These are phyloP conservation scores for Diutina mesorugosa DNA, from an alignment of 1,139 yeast genomes.

Conservation along the genomic window DNA sequence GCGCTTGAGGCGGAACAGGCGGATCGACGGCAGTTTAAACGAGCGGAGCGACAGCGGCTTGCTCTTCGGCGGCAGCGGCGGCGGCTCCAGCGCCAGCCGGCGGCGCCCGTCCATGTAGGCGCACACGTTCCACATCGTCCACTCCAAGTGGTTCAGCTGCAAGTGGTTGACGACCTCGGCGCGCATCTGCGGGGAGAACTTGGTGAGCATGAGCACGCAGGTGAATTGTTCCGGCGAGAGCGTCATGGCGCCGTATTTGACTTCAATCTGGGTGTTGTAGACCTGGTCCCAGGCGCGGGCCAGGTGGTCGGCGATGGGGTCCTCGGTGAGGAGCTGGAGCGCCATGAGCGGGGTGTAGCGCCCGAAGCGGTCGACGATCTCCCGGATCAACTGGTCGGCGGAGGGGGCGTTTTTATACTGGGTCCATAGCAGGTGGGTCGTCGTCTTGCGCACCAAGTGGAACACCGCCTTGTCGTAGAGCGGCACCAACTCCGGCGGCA, in stretches of 20 bases:
- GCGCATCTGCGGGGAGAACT: not conserved
- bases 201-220: not conserved
- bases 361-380: not conserved
- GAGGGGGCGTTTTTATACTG: not conserved
- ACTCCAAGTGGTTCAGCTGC: not conserved
- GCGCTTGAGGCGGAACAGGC: not conserved
- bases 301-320: not conserved
- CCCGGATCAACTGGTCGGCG: not conserved
- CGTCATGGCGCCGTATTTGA: not conserved
- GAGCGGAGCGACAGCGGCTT: not conserved
- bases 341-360: conserved; percentile 1
- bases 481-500: not conserved
- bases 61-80: not conserved
- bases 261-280: not conserved
- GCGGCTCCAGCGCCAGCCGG: not conserved
- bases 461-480: not conserved
- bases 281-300: not conserved
- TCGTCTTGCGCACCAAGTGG: not conserved
- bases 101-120: not conserved
- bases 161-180: not conserved
- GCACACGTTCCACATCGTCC: conserved; percentile 1
- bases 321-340: not conserved
- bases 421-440: not conserved
- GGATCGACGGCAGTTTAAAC: not conserved
- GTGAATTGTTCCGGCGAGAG: not conserved